Evolutionary conservation across 106 monocot genomes (phyloP).

Genomic region (Chionographis japonica): DNA sequence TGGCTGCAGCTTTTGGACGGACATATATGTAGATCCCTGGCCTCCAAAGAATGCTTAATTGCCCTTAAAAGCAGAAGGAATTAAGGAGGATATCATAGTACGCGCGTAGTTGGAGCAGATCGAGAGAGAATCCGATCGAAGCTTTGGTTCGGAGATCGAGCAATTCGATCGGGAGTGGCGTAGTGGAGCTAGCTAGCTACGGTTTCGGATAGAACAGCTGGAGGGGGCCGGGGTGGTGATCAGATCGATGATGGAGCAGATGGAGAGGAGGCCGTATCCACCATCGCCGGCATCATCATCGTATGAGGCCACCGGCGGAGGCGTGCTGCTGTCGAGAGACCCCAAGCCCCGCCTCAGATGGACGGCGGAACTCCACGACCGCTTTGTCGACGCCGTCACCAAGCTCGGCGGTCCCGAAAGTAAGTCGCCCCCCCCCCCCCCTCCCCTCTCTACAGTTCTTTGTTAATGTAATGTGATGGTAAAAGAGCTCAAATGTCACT

Average conservation of each 20-base stretch:
- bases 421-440: conserved; percentile 13
- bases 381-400: conserved; percentile 78
- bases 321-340: conserved; percentile 47
- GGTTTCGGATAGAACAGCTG: not conserved
- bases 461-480: not conserved
- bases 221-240: not conserved
- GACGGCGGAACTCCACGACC: conserved; percentile 88
- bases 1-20: no score
- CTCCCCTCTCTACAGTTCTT: not conserved
- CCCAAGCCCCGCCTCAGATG: conserved; percentile 81
- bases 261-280: not conserved
- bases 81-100: no score
- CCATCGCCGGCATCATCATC: conserved; percentile 7
- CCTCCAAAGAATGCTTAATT: no score
- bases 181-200: no score
- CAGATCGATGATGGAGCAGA: not conserved
- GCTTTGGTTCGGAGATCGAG: no score
- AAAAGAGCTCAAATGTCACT: no score
- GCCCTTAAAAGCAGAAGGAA: no score
- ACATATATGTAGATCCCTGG: no score
- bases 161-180: no score
- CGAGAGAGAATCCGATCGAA: no score
- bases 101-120: no score
- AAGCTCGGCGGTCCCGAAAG: conserved; percentile 84
- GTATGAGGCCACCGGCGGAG: conserved; percentile 7